Evolutionary conservation across 225 moss, liverwort and hornwort genomes (phyloP), one percentile per base, ranked within the genome.

Genomic region (Marchantia paleacea): DNA sequence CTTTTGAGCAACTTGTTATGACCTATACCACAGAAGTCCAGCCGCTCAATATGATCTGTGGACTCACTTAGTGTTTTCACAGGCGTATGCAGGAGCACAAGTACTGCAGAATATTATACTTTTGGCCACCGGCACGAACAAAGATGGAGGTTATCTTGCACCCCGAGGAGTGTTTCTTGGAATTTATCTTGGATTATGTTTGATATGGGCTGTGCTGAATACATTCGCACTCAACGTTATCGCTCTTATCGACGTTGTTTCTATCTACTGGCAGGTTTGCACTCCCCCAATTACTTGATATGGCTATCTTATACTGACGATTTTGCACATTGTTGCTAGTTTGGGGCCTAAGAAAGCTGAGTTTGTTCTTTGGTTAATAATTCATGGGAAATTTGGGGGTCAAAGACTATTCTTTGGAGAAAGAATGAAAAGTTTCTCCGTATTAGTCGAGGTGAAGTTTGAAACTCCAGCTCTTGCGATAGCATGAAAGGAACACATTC

Each of bases 71-170:
- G 39, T 39, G 3, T 39, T 85, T 79, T 86, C 85, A 84, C 87
- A 95, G 95, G 95, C 95, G 55, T 95, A 92, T 86, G 95, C 93
- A 89, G 95, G 95, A 76, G 74, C 95, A 28, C 95, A 92, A 84
- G 85, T 84, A 11, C 72, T 95, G 82, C 93, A 95, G 84, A 93
- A 92, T 63, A 93, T 95, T 69, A 87, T 95, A 72, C 83, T 93
- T 72, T 81, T 93, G 75, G 79, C 87, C 80, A 91, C 95, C 4
- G 93, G 93, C 54, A 93, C 93, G 48, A 86, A 90, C 75, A 93
- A 89, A 84, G 71, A 90, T 83, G 93, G 92, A 87, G 93, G 95
- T 57, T 95, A 95, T 78, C 82, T 90, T 68, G 89, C 93, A 77
- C 93, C 95, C 63, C 87, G 88, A 29, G 69, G 90, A 70, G 93